Evolutionary conservation across 768 basidiomycete species (phyloP).

Genomic region (Gautieria morchelliformis): DNA sequence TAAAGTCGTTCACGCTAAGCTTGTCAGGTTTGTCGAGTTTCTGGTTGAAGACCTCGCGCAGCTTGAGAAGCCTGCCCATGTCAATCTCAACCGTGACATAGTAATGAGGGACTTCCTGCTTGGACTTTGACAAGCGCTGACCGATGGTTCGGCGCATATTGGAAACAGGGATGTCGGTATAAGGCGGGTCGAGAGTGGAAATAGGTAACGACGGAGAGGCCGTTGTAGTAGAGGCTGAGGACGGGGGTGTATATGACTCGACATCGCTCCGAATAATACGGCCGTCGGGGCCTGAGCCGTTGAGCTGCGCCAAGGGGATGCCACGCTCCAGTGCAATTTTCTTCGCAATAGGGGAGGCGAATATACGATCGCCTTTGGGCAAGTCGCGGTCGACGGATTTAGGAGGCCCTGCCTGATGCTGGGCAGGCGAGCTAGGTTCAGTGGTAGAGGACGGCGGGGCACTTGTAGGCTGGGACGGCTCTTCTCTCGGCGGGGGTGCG

Average conservation of each 20-base stretch:
- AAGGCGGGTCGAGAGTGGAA: slow-evolving; percentile 55
- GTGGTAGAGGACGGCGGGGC: slow-evolving; percentile 24
- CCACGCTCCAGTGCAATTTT: slow-evolving; percentile 94
- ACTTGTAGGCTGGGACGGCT: slow-evolving; percentile 21
- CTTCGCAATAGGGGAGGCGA: slow-evolving; percentile 93
- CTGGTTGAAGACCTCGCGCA: slow-evolving; percentile 94
- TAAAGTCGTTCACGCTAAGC: slow-evolving; percentile 96
- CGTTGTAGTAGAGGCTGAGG: slow-evolving; percentile 33
- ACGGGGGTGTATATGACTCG: slow-evolving; percentile 67
- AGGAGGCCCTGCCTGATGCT: slow-evolving; percentile 25
- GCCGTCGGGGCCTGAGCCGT: slow-evolving; percentile 89
- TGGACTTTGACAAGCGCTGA: slow-evolving; percentile 80
- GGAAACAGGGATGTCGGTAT: slow-evolving; percentile 80
- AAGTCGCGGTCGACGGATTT: slow-evolving; percentile 44
- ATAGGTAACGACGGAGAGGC: slow-evolving; percentile 38
- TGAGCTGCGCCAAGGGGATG: slow-evolving; percentile 80
- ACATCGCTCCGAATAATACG: slow-evolving; percentile 93
- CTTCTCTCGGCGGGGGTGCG: slow-evolving; percentile 22
- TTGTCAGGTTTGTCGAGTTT: slow-evolving; percentile 81
- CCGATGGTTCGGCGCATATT: slow-evolving; percentile 96
- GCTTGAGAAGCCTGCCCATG: slow-evolving; percentile 93
- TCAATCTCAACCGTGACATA: slow-evolving; percentile 91
- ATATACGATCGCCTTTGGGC: slow-evolving; percentile 70
- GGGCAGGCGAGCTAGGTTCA: slow-evolving; percentile 23
- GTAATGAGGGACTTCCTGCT: slow-evolving; percentile 94